Percentiles rank a stretch among this genome's conserved stretches.
phyloP scores from a whole-genome alignment of 2,329 filamentous ascomycete genomes.

The Bipolaris gigantea region DNA sequence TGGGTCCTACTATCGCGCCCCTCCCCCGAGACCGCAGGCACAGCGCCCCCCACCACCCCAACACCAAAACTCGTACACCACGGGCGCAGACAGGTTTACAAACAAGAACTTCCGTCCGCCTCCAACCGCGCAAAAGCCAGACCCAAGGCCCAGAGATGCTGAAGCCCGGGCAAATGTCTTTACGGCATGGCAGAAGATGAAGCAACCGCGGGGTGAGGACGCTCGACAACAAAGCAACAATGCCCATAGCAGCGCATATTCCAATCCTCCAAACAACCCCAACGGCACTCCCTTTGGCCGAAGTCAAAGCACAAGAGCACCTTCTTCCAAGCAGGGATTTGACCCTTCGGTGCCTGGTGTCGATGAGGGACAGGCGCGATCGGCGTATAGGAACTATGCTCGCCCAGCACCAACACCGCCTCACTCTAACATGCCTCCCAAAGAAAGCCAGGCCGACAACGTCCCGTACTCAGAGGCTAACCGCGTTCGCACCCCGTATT shows the following conservation, averaged over 20 bases:
- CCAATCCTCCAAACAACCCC: slow-evolving; percentile 30
- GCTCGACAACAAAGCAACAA: slow-evolving; percentile 25
- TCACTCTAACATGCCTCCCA: slow-evolving; percentile 17
- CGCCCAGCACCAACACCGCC: slow-evolving; percentile 41
- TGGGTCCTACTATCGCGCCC: slow-evolving; percentile 38
- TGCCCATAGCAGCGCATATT: slow-evolving; percentile 7
- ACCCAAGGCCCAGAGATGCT: slow-evolving; percentile 41
- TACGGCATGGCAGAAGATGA: slow-evolving; percentile 55
- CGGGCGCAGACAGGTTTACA: slow-evolving; percentile 50
- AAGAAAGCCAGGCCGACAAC: slow-evolving; percentile 28
- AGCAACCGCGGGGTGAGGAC: slow-evolving; percentile 40
- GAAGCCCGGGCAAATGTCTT: slow-evolving; percentile 50
- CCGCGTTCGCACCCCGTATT: slow-evolving; percentile 59
- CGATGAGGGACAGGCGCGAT: slow-evolving; percentile 61
- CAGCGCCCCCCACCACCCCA: slow-evolving; percentile 33
- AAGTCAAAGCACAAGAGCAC: slow-evolving; percentile 47
- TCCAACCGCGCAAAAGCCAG: slow-evolving; percentile 38
- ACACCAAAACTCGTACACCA: slow-evolving; percentile 36
- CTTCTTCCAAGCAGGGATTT: slow-evolving; percentile 59
- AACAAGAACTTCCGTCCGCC: slow-evolving; percentile 46
- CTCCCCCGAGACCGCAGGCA: slow-evolving; percentile 33
- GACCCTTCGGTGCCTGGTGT: slow-evolving; percentile 61
- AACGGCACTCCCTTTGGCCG: slow-evolving; percentile 45
- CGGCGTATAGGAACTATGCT: slow-evolving; percentile 49
- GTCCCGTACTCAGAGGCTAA: slow-evolving; percentile 50